Conservation (phyloP, 306 rosid species). For the Sophora flavescens region DNA sequence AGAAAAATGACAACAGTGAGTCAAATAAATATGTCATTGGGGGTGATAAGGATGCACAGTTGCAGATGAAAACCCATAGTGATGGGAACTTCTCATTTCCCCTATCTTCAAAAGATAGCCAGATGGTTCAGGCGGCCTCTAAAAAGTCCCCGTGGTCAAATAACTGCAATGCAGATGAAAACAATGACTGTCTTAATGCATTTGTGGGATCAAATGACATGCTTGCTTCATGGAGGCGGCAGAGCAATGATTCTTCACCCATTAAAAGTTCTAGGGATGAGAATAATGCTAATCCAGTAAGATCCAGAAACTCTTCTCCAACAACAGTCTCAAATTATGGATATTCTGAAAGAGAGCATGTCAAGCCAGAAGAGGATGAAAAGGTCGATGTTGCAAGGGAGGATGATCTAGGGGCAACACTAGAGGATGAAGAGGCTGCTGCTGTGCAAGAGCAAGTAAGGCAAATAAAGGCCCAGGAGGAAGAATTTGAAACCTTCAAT, state of each 20-base stretch:
- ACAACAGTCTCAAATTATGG: slow-evolving; percentile 79
- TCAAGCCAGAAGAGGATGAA: slow-evolving; percentile 70
- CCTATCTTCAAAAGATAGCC: slow-evolving; percentile 66
- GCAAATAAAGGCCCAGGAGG: slow-evolving; percentile 90
- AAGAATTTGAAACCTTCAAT: slow-evolving; percentile 89
- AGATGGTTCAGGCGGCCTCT: slow-evolving; percentile 58
- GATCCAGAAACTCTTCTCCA: slow-evolving; percentile 75
- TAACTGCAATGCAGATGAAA: slow-evolving; percentile 65
- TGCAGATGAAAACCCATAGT: slow-evolving; percentile 58
- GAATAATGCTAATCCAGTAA: slow-evolving; percentile 56
- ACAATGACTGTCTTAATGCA: slow-evolving; percentile 60
- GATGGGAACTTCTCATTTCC: slow-evolving; percentile 87
- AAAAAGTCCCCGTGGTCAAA: slow-evolving; percentile 72
- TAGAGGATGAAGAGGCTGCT: slow-evolving; percentile 89
- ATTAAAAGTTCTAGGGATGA: slow-evolving; percentile 69
- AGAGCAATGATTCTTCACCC: slow-evolving; percentile 79
- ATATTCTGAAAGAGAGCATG: slow-evolving; percentile 73
- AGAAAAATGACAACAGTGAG: slow-evolving; percentile 59
- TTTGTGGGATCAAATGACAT: slow-evolving; percentile 58
- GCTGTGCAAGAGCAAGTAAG: slow-evolving; percentile 95
- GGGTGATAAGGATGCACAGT: slow-evolving; percentile 45
- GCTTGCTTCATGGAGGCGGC: slow-evolving; percentile 68
- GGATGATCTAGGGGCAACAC: slow-evolving; percentile 70
- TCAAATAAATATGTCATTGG: slow-evolving; percentile 65
- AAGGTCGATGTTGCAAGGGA: slow-evolving; percentile 63